Base-by-base conservation (phyloP, 2,329 filamentous ascomycete genomes). In the Claviceps africana region DNA sequence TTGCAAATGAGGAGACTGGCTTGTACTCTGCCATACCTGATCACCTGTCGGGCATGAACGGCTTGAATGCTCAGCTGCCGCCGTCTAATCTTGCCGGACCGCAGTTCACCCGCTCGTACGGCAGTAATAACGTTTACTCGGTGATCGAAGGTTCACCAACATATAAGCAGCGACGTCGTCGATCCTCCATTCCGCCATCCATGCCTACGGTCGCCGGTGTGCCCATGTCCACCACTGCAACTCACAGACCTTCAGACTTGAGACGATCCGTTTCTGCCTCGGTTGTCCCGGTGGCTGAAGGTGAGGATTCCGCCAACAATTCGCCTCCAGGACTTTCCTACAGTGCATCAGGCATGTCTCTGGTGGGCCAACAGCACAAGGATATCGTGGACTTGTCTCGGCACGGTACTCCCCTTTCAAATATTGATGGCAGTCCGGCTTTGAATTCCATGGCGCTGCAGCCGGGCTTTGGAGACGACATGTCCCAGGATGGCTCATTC, bases 91-190 rank as follows among this genome's bases (percentile, higher is more conserved):
- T 96, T 56, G 81, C 84, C 51, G 86, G 84, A 31, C 80, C 84
- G 48, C 86, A 90, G 62, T 96, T 88, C 69, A 81, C 84, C 28
- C 82, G 86, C 46, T 80, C 83, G 33, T 88, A 88, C 59, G 77
- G 76, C 54, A 66, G 74, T 50, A 85, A 84, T 68, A 95, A 88
- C 66, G 86, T 93, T 60, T 96, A 95, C 74, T 91, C 88, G 48
- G 90, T 95, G 48, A 93, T 97, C 64, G 93, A 98, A 72, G 93
- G 93, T 48, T 98, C 93, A 30, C 93, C 93, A 13, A 97, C 93
- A 39, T 98, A 98, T 74, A 98, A 98, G 79, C 93, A 97, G 75
- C 82, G 93, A 61, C 81, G 93, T 67, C 83, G 93, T 59, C 86
- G 93, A 56, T 96, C 93, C 37, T 97, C 91, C 43, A 88, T 97